Conservation (phyloP, 179 eudicot species). For the Camellia oleifera region DNA sequence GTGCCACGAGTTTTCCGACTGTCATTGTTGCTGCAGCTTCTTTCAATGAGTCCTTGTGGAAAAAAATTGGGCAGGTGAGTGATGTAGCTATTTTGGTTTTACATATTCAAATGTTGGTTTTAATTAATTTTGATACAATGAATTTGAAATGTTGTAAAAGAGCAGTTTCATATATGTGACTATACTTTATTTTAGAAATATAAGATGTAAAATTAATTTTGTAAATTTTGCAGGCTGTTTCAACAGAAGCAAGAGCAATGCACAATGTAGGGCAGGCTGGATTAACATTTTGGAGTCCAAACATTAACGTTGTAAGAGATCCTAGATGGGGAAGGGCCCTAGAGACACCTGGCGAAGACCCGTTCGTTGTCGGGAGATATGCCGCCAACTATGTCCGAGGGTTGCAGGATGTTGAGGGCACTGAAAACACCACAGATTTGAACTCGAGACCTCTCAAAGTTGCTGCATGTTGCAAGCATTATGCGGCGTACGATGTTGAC, state of each 20-base stretch:
- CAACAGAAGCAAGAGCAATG: conserved; percentile 38
- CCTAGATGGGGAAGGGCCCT: conserved; percentile 39
- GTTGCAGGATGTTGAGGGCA: conserved; percentile 26
- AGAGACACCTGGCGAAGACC: conserved; percentile 40
- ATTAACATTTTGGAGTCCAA: conserved; percentile 39
- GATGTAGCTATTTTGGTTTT: background rate
- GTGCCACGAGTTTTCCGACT: conserved; percentile 37
- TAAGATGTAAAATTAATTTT: conserved; percentile 1
- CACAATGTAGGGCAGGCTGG: conserved; percentile 32
- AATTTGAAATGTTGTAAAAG: too few relatives aligned
- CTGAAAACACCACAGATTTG: background rate
- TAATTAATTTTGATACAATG: too few relatives aligned
- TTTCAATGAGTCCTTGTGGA: conserved; percentile 31
- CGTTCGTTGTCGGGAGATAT: conserved; percentile 24
- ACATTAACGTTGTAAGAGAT: conserved; percentile 29
- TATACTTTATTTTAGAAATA: background rate
- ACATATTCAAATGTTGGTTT: too few relatives aligned
- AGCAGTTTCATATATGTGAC: too few relatives aligned
- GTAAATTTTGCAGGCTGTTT: conserved; percentile 24
- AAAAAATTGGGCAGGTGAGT: conserved; percentile 33
- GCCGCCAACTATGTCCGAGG: conserved; percentile 32
- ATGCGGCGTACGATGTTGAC: conserved; percentile 31
- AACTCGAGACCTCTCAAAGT: conserved; percentile 26
- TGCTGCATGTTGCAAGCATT: conserved; percentile 38
- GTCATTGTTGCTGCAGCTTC: conserved; percentile 26